Base-by-base conservation (phyloP, 208 protist species). In the Entamoeba invadens region DNA sequence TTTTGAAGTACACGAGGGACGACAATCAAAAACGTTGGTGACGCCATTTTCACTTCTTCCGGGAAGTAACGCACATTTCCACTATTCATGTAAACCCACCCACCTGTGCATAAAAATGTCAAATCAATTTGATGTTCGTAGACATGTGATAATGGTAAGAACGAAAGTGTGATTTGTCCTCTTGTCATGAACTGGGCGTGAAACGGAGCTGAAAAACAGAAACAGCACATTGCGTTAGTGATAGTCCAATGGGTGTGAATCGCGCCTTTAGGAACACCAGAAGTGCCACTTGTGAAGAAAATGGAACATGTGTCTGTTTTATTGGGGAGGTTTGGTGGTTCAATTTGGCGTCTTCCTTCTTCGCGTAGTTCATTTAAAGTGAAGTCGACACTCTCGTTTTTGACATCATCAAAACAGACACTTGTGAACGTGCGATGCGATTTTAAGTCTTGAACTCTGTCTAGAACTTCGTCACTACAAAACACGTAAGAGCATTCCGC, bases 251-350 rank as follows among this genome's bases (percentile, higher is more conserved):
- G 77, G 0, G 72, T 93, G 18, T 93, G 4, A 44, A 93, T 46
- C 25, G 72, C 87, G 12, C 93, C 94, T 47, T 95, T 95, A 18
- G 92, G 94, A 4, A 72, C 91, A 35, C 93, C 95, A 25, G 68
- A 47, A 3, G 95, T 95, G 6, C 93, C 93, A 93, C 38, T 72
- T 38, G 95, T 95, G 46, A 94, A 95, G 1, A 95, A 57, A 14
- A 95, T 68, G 10, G 57, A 92, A 31, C 0, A 44, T 2, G 92
- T 25, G 77, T 95, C 93, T 45, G 91, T 45, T 35, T 42, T 35
- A 35, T 0, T 35, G 12, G 3, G 57, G 31, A 87, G 38, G 0
- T 0, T 35, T 35, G 3, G 57, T 42, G 12, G 0, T 42, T 4
- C 38, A 35, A 87, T 0, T 42, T 87, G 1, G 57, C 3, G 12